Conservation (phyloP, 129 eudicot genomes). For the Artemisia tridentata region DNA sequence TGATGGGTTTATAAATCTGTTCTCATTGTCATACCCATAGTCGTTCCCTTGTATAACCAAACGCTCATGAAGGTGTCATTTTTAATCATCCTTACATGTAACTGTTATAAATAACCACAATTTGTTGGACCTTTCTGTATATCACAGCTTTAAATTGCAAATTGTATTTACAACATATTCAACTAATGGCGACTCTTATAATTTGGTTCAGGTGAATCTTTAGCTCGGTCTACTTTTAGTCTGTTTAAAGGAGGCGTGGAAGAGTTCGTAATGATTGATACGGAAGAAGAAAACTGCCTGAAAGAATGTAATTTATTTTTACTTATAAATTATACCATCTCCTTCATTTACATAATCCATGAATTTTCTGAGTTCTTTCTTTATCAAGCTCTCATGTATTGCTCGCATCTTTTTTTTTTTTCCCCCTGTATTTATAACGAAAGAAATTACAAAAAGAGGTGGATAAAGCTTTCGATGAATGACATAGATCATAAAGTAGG, state of each 20-base stretch:
- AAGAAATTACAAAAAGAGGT: neutral
- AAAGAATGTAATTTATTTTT: neutral
- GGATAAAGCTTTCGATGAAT: too few species aligned
- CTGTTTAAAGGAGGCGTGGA: neutral
- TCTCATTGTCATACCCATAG: too few species aligned
- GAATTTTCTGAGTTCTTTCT: neutral
- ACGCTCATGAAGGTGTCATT: too few species aligned
- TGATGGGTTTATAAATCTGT: too few species aligned
- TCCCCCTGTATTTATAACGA: neutral
- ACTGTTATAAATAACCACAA: too few species aligned
- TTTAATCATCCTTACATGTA: too few species aligned
- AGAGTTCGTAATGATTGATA: neutral
- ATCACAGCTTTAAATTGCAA: neutral
- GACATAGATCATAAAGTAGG: too few species aligned
- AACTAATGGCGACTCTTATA: neutral
- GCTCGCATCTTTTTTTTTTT: neutral
- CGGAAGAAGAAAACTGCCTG: slow-evolving; percentile 1
- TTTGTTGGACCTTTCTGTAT: too few species aligned
- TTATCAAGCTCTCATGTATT: slow-evolving; percentile 1
- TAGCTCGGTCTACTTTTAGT: neutral
- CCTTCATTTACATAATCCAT: neutral
- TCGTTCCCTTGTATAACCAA: too few species aligned
- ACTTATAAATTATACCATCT: neutral
- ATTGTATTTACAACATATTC: neutral
- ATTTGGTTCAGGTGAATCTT: slow-evolving; percentile 4